A percentile compares a stretch with the other conserved stretches of the same genome.
These are phyloP conservation scores for Schizophyllum amplum DNA, from an alignment of 1,284 basidiomycete species.

Conservation along the genomic window DNA sequence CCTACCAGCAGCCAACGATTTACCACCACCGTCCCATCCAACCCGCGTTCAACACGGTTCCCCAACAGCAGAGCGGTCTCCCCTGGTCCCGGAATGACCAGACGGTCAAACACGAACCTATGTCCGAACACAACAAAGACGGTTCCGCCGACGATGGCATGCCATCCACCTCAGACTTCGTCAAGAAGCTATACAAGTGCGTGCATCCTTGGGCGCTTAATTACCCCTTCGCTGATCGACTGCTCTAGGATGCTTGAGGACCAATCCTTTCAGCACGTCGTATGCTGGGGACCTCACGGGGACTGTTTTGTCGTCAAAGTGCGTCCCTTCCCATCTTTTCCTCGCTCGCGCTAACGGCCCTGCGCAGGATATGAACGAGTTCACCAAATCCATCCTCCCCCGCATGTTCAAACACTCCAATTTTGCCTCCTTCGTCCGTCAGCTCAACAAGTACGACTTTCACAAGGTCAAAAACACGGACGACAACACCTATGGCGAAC, in stretches of 20 bases:
- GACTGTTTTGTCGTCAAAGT: constrained; percentile 92
- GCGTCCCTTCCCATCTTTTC: constrained; percentile 6
- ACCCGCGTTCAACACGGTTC: not conserved
- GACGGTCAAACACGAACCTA: not conserved
- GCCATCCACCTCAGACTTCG: constrained; percentile 83
- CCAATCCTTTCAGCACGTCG: constrained; percentile 61
- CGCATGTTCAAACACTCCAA: constrained; percentile 97
- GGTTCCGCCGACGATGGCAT: constrained; percentile 13
- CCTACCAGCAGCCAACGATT: not conserved
- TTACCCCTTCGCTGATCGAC: constrained; percentile 7
- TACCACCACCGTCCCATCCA: not conserved
- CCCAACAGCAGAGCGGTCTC: not conserved
- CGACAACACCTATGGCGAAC: constrained; percentile 71
- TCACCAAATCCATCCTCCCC: constrained; percentile 63
- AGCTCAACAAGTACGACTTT: constrained; percentile 98
- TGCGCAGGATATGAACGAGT: constrained; percentile 87
- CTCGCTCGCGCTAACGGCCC: not conserved
- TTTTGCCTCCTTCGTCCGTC: constrained; percentile 89
- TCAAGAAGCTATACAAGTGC: constrained; percentile 91
- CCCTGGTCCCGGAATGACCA: not conserved
- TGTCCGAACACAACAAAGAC: constrained; percentile 7
- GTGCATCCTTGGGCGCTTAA: constrained; percentile 18
- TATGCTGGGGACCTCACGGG: constrained; percentile 83
- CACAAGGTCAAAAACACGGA: constrained; percentile 91
- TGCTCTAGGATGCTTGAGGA: constrained; percentile 81